Percentiles rank a stretch among this genome's conserved stretches.
phyloP scores from a whole-genome alignment of 371 early-diverging fungal species.

The Dipsacomyces acuminosporus region DNA sequence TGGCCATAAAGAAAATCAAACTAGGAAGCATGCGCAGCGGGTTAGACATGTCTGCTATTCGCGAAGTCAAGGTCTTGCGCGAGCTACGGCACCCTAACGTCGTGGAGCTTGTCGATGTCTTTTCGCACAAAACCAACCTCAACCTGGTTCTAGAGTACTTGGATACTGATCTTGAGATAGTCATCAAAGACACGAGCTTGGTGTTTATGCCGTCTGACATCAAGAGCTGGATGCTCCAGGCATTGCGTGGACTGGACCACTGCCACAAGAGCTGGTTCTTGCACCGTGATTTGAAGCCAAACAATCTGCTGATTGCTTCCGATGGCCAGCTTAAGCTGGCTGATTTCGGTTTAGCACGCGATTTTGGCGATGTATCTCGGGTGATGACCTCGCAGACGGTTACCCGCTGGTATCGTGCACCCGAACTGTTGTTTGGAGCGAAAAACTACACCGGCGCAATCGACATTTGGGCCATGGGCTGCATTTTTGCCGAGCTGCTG shows the following conservation, averaged over 20 bases:
- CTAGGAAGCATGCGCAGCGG: conserved; percentile 80
- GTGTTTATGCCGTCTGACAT: conserved; percentile 97
- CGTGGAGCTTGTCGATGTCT: conserved; percentile 93
- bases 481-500: conserved; percentile 99
- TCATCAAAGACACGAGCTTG: conserved; percentile 93
- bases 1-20: conserved; percentile 97
- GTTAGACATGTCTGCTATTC: conserved; percentile 92
- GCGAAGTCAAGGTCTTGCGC: conserved; percentile 96
- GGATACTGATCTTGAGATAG: conserved; percentile 93
- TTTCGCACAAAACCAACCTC: conserved; percentile 84
- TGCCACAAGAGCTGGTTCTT: conserved; percentile 92
- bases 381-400: conserved; percentile 93
- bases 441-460: conserved; percentile 83
- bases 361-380: conserved; percentile 77
- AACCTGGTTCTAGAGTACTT: conserved; percentile 96
- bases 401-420: conserved; percentile 99
- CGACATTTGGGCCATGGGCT: conserved; percentile 99
- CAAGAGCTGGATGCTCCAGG: conserved; percentile 99
- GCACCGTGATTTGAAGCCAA: conserved; percentile 99
- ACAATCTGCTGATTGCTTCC: conserved; percentile 92
- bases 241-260: conserved; percentile 87
- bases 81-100: conserved; percentile 90
- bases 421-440: conserved; percentile 95
- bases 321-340: conserved; percentile 96
- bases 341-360: conserved; percentile 98